These are phyloP conservation scores for Thielaviopsis ethacetica DNA, from an alignment of 2,329 filamentous ascomycete genomes.

Conservation along the genomic window DNA sequence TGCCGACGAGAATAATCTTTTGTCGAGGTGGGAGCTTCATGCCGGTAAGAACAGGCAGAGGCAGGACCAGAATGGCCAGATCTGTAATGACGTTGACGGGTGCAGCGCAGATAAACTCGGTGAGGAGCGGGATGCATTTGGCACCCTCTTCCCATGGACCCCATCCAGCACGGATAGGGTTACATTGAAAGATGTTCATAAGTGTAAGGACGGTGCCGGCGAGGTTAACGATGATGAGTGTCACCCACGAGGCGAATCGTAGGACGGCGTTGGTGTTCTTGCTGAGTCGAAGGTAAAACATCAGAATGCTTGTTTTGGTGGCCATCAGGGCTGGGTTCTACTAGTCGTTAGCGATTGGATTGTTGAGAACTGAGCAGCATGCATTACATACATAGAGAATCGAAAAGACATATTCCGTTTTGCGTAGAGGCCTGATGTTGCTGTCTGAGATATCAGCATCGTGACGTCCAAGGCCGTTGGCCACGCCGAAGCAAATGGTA, in stretches of 20 bases:
- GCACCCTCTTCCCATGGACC: conserved; percentile 20
- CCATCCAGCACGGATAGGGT: conserved; percentile 57
- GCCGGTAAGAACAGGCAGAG: conserved; percentile 72
- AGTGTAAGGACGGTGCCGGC: conserved; percentile 68
- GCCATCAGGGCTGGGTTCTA: conserved; percentile 85
- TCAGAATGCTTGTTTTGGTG: conserved; percentile 79
- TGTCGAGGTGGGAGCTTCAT: conserved; percentile 76
- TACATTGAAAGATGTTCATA: conserved; percentile 76
- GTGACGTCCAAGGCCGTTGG: conserved; percentile 50
- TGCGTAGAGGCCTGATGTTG: conserved; percentile 36
- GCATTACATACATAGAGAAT: conserved; percentile 37
- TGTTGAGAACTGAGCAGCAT: neutral
- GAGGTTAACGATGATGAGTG: conserved; percentile 60
- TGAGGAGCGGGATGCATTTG: conserved; percentile 39
- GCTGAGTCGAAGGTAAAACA: conserved; percentile 76
- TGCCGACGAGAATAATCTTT: conserved; percentile 73
- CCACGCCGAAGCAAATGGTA: conserved; percentile 46
- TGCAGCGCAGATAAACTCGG: conserved; percentile 55
- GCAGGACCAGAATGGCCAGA: conserved; percentile 69
- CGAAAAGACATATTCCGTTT: conserved; percentile 47
- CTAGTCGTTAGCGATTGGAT: neutral
- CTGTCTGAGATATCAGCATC: conserved; percentile 39
- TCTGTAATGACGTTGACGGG: conserved; percentile 89
- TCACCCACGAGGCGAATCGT: conserved; percentile 65
- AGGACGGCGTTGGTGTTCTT: conserved; percentile 62